These are phyloP conservation scores for Fusarium sp. DNA, from an alignment of 2,329 filamentous ascomycete species.

Conservation along the genomic window DNA sequence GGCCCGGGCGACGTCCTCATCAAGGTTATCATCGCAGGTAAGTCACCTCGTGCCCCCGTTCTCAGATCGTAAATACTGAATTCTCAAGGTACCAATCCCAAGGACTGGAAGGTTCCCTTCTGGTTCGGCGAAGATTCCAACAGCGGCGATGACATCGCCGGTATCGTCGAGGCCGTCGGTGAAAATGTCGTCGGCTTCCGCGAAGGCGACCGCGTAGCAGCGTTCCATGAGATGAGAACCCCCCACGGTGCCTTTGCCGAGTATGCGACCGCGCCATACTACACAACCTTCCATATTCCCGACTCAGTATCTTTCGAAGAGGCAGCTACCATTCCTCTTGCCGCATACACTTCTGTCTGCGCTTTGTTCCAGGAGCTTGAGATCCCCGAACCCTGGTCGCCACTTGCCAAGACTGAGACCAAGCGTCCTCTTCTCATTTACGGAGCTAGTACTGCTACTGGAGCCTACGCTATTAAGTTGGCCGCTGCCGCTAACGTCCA, in stretches of 20 bases:
- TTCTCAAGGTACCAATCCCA: slow-evolving; percentile 34
- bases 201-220: slow-evolving; percentile 56
- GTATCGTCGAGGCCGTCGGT: slow-evolving; percentile 29
- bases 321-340: slow-evolving; percentile 12
- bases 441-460: slow-evolving; percentile 61
- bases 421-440: slow-evolving; percentile 58
- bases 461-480: slow-evolving; percentile 65
- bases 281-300: slow-evolving; percentile 65
- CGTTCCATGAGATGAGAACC: slow-evolving; percentile 60
- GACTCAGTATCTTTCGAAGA: neutral
- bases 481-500: slow-evolving; percentile 59
- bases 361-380: slow-evolving; percentile 10
- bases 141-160: slow-evolving; percentile 40
- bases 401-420: slow-evolving; percentile 21
- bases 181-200: slow-evolving; percentile 30
- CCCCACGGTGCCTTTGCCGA: slow-evolving; percentile 66
- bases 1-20: slow-evolving; percentile 2
- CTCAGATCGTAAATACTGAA: accelerated
- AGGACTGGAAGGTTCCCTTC: slow-evolving; percentile 40
- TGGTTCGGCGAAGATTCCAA: neutral
- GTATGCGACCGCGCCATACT: slow-evolving; percentile 63
- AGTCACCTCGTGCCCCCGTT: accelerated
- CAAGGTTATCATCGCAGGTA: slow-evolving; percentile 9
- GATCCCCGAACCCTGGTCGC: slow-evolving; percentile 7
- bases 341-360: slow-evolving; percentile 4